Percentiles rank a stretch among this genome's conserved stretches.
phyloP scores from a whole-genome alignment of 148 eudicot genomes.

The Silene uniflora region DNA sequence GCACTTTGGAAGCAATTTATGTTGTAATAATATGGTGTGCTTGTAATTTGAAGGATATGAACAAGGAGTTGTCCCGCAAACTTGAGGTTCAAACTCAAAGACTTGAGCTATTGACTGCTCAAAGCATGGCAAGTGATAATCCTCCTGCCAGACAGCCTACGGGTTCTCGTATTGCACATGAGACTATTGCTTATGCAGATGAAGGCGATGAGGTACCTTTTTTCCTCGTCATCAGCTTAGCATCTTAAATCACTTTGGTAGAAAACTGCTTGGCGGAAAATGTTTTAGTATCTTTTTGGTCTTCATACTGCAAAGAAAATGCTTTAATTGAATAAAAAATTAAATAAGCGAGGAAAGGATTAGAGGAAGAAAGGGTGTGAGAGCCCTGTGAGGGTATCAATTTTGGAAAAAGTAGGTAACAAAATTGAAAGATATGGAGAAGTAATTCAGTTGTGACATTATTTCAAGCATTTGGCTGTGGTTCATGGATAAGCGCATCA shows the following conservation, averaged over 20 bases:
- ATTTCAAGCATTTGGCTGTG: background rate
- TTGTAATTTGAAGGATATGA: constrained; percentile 52
- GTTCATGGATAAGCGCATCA: background rate
- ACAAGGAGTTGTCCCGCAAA: constrained; percentile 75
- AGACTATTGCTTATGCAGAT: constrained; percentile 74
- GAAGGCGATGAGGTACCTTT: constrained; percentile 94
- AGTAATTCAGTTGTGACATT: background rate
- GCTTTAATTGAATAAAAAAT: background rate
- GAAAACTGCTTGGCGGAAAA: background rate
- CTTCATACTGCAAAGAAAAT: background rate
- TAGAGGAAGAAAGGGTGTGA: background rate
- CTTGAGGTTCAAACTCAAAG: constrained; percentile 97
- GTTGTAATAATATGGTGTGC: constrained; percentile 3
- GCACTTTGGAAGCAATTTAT: background rate
- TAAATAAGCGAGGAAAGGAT: background rate
- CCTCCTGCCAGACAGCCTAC: constrained; percentile 35
- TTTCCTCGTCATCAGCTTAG: background rate
- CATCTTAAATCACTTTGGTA: background rate
- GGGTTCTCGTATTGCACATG: constrained; percentile 42
- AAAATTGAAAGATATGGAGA: background rate
- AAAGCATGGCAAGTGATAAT: constrained; percentile 66
- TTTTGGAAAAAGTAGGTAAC: background rate
- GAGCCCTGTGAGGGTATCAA: background rate
- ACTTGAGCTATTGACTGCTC: constrained; percentile 85
- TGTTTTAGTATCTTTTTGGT: background rate